A percentile compares a stretch with the other conserved stretches of the same genome.
These are phyloP conservation scores for Botrytis galanthina DNA, from an alignment of 2,329 filamentous ascomycete species.

Conservation along the genomic window DNA sequence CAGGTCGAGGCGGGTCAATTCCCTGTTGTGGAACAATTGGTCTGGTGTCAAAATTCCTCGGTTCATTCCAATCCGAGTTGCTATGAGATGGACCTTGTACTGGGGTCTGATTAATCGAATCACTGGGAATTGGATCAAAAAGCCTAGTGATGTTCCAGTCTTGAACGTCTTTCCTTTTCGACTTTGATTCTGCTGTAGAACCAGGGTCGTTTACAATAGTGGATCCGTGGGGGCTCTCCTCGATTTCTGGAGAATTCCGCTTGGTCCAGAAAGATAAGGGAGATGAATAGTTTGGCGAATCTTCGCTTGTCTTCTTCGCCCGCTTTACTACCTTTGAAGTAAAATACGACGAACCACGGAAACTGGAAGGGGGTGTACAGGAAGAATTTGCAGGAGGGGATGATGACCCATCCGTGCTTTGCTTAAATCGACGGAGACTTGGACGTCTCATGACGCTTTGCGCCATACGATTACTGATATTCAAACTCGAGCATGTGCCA, in stretches of 20 bases:
- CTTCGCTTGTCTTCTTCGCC: slow-evolving; percentile 5
- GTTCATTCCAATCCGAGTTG: slow-evolving; percentile 28
- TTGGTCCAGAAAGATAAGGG: slow-evolving; percentile 10
- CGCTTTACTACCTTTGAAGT: slow-evolving; percentile 1
- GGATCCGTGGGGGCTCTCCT: neutral
- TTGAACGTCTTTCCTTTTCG: slow-evolving; percentile 6
- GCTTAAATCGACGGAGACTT: neutral
- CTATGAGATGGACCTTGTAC: neutral
- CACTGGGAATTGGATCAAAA: slow-evolving; percentile 4
- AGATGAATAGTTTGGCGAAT: neutral
- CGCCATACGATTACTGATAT: neutral
- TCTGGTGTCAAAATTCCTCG: slow-evolving; percentile 14
- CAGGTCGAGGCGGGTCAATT: slow-evolving; percentile 53
- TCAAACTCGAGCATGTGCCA: neutral
- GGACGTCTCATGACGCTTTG: slow-evolving; percentile 15
- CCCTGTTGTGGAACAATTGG: slow-evolving; percentile 14
- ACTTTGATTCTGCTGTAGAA: neutral
- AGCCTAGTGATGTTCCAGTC: slow-evolving; percentile 20
- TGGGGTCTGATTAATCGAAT: neutral
- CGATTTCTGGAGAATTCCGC: neutral
- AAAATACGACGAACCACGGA: slow-evolving; percentile 11
- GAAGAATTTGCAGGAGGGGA: neutral
- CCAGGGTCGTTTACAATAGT: neutral
- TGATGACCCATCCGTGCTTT: slow-evolving; percentile 7
- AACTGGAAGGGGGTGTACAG: neutral